phyloP scores from a whole-genome alignment of 208 protist species.

The Porcisia deanei region DNA sequence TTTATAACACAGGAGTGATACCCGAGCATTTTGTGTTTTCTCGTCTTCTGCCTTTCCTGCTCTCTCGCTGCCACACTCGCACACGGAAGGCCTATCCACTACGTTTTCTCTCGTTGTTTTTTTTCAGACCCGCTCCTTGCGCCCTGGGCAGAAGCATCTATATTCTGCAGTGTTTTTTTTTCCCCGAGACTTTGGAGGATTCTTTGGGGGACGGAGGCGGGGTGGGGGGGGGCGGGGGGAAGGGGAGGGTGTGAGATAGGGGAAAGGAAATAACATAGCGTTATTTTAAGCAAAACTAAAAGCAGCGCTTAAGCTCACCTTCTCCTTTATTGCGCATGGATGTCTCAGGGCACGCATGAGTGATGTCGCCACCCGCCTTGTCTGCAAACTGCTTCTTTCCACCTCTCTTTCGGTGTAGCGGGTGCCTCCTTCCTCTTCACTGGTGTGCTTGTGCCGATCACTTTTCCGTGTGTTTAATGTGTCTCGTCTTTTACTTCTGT shows the following conservation, averaged over 20 bases:
- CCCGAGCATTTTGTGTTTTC: not conserved
- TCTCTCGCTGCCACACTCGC: not conserved
- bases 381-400: not conserved
- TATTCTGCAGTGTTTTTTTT: not conserved
- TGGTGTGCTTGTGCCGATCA: not conserved
- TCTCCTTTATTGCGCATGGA: not conserved
- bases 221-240: not conserved
- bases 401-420: not conserved
- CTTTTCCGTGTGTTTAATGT: not conserved
- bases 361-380: not conserved
- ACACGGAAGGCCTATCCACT: not conserved
- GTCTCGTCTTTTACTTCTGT: not conserved
- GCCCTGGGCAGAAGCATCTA: not conserved
- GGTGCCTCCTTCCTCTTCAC: too few species aligned
- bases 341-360: not conserved
- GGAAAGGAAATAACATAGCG: not conserved
- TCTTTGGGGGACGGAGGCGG: not conserved
- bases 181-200: not conserved
- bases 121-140: not conserved
- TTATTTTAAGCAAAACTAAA: not conserved
- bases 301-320: not conserved
- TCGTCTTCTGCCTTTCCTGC: not conserved
- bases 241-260: not conserved
- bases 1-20: not conserved
- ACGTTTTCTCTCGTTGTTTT: not conserved